phyloP scores from a whole-genome alignment of 805 yeast species.

The Zygosaccharomyces siamensis region DNA sequence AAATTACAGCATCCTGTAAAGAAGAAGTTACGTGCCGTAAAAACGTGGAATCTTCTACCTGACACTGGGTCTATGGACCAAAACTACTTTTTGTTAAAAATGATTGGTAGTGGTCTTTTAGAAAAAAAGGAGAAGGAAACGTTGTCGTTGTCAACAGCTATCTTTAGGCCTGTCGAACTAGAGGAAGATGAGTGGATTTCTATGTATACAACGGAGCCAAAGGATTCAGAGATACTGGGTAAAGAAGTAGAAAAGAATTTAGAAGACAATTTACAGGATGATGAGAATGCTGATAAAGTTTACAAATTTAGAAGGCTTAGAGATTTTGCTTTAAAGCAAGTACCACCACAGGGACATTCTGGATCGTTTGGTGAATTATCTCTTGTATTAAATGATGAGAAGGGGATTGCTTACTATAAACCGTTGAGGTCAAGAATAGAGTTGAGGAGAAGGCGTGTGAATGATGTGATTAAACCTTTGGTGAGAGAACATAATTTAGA shows the following conservation, averaged over 20 bases:
- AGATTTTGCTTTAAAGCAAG: slow-evolving; percentile 72
- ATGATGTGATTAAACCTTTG: slow-evolving; percentile 33
- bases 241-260: slow-evolving; percentile 37
- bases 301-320: slow-evolving; percentile 60
- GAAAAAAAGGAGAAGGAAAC: slow-evolving; percentile 34
- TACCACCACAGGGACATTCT: slow-evolving; percentile 29
- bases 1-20: slow-evolving; percentile 72
- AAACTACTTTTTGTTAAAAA: slow-evolving; percentile 58
- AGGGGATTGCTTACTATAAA: slow-evolving; percentile 62
- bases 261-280: slow-evolving; percentile 28
- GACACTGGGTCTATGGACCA: slow-evolving; percentile 90
- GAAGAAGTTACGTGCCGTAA: slow-evolving; percentile 65
- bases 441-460: slow-evolving; percentile 79
- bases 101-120: slow-evolving; percentile 48
- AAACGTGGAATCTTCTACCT: slow-evolving; percentile 77
- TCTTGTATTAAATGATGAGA: slow-evolving; percentile 51
- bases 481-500: slow-evolving; percentile 55
- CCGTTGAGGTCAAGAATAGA: slow-evolving; percentile 76
- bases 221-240: slow-evolving; percentile 39
- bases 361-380: slow-evolving; percentile 50
- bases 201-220: slow-evolving; percentile 48
- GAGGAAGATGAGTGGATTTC: slow-evolving; percentile 77
- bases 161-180: slow-evolving; percentile 69
- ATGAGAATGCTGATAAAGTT: slow-evolving; percentile 47
- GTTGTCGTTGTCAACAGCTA: slow-evolving; percentile 47